Evolutionary conservation across 768 basidiomycete genomes (phyloP).

Genomic region (Boletus edulis): DNA sequence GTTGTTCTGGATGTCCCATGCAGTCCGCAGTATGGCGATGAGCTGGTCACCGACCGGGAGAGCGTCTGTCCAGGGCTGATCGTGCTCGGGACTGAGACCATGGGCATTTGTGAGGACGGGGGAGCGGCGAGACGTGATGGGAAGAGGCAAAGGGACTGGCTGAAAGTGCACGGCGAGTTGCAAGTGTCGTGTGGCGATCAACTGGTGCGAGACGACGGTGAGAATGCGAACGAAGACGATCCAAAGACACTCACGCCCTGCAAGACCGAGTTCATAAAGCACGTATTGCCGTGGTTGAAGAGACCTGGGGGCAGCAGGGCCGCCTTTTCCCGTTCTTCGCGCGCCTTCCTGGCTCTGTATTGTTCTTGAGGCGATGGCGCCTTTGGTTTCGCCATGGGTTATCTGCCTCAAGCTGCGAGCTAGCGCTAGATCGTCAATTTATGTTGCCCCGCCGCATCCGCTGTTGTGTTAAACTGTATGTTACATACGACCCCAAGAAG

Average conservation of each 20-base stretch:
- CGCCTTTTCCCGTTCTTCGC: slow-evolving; percentile 60
- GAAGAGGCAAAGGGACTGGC: slow-evolving; percentile 39
- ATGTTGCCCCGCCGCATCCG: no score
- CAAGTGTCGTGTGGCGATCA: slow-evolving; percentile 65
- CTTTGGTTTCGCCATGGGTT: slow-evolving; percentile 50
- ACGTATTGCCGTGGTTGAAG: slow-evolving; percentile 83
- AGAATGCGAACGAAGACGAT: not conserved
- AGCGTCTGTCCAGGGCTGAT: slow-evolving; percentile 51
- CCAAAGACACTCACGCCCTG: slow-evolving; percentile 60
- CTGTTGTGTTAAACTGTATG: no score
- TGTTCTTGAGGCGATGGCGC: slow-evolving; percentile 60
- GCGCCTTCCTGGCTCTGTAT: slow-evolving; percentile 53
- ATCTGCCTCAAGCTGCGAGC: not conserved
- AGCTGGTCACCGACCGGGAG: slow-evolving; percentile 76
- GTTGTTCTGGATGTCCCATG: slow-evolving; percentile 61
- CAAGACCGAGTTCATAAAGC: slow-evolving; percentile 94
- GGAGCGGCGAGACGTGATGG: slow-evolving; percentile 49
- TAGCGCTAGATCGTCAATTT: no score
- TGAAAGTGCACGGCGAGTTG: slow-evolving; percentile 56
- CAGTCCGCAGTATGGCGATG: slow-evolving; percentile 53
- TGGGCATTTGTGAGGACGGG: slow-evolving; percentile 69
- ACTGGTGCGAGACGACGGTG: slow-evolving; percentile 33
- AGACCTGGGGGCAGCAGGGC: slow-evolving; percentile 72
- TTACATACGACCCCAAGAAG: not conserved
- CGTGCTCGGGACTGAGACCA: slow-evolving; percentile 46